Evolutionary conservation across 805 yeast genomes (phyloP).

Genomic region (Pichia ethanolica): DNA sequence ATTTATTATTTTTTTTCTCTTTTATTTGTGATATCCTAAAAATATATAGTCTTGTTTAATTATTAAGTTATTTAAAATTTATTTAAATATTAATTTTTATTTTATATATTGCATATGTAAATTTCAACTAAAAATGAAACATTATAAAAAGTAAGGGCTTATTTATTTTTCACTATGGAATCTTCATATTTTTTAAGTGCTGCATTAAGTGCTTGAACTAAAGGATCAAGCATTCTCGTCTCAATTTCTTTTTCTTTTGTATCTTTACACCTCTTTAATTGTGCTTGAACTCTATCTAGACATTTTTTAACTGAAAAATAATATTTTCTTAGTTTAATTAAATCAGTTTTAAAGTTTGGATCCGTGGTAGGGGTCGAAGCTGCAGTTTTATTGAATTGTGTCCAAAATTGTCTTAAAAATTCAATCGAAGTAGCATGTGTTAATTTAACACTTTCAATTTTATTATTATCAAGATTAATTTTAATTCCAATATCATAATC

Average conservation of each 20-base stretch:
- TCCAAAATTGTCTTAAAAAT: slow-evolving; percentile 70
- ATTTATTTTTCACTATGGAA: slow-evolving; percentile 26
- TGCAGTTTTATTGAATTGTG: slow-evolving; percentile 40
- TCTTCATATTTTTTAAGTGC: slow-evolving; percentile 42
- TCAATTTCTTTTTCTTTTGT: slow-evolving; percentile 14
- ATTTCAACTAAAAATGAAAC: not conserved
- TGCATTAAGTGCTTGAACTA: slow-evolving; percentile 35
- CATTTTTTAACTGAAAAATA: slow-evolving; percentile 44
- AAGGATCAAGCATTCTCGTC: slow-evolving; percentile 32
- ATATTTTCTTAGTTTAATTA: slow-evolving; percentile 34
- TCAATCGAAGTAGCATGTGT: slow-evolving; percentile 70
- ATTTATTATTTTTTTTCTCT: not conserved
- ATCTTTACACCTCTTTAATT: slow-evolving; percentile 13
- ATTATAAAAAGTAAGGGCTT: not conserved
- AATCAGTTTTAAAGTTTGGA: slow-evolving; percentile 26
- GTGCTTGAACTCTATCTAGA: slow-evolving; percentile 34
- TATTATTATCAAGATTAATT: slow-evolving; percentile 21
- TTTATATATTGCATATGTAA: not conserved
- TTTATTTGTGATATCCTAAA: no score
- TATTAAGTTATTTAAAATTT: no score
- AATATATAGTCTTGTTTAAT: no score
- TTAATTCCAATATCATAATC: slow-evolving; percentile 23
- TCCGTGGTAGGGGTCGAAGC: slow-evolving; percentile 23
- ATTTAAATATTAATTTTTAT: not conserved
- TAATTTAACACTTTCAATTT: slow-evolving; percentile 43